Percentiles rank a stretch among this genome's conserved stretches.
phyloP scores from a whole-genome alignment of 129 eudicot genomes.

The Flaveria robusta region DNA sequence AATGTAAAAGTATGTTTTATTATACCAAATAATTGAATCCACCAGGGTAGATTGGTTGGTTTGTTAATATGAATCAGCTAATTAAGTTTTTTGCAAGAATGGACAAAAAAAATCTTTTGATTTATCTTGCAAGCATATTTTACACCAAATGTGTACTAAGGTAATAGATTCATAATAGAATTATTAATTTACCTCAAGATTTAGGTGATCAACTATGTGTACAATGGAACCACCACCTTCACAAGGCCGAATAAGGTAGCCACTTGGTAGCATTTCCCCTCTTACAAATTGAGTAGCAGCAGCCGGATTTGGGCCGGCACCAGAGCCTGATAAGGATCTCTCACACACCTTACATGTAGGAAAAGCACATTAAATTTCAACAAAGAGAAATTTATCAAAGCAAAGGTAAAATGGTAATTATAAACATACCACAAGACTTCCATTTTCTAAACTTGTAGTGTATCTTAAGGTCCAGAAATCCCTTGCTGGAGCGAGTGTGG shows the following conservation, averaged over 20 bases:
- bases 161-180: background rate
- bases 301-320: constrained; percentile 75
- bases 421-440: constrained; percentile 79
- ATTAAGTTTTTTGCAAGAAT: background rate
- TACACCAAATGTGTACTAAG: background rate
- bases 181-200: constrained; percentile 57
- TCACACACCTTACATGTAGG: constrained; percentile 60
- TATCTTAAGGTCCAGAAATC: constrained; percentile 95
- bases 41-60: background rate
- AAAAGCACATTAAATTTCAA: background rate
- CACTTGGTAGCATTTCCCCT: constrained; percentile 85
- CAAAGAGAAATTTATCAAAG: background rate
- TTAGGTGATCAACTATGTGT: constrained; percentile 80
- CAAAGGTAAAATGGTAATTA: background rate
- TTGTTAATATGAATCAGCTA: background rate
- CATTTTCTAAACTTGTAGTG: constrained; percentile 82
- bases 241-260: constrained; percentile 84
- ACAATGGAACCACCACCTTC: constrained; percentile 91
- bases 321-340: constrained; percentile 72
- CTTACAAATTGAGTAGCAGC: constrained; percentile 68
- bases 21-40: background rate
- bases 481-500: constrained; percentile 81
- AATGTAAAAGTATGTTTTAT: background rate
- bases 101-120: background rate
- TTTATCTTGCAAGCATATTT: background rate